Evolutionary conservation across 257 asterid species (phyloP), one percentile per base, ranked within the genome.

Genomic region (Apocynum venetum): DNA sequence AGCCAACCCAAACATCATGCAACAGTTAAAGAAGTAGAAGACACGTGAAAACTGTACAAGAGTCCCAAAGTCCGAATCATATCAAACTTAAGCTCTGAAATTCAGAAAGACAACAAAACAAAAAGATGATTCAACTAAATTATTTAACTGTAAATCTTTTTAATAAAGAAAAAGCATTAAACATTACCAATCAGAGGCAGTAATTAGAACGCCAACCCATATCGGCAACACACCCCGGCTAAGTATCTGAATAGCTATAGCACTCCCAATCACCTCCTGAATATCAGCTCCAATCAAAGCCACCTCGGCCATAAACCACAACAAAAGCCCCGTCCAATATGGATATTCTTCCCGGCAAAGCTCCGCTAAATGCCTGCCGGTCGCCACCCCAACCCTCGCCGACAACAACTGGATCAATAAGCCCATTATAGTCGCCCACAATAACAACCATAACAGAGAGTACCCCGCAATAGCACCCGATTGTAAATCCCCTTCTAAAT

Each of bases 221-320:
- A 92, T 80, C 5, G 97, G 98, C 15, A 94, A 74, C 73, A 85
- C 70, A 13, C 97, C 98, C 11, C 86, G 88, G 84, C 97, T 94
- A 74, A 94, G 85, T 84, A 94, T 94, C 88, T 91, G 87, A 61
- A 94, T 91, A 40, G 98, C 98, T 80, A 94, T 94, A 15, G 98
- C 97, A 84, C 98, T 94, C 17, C 98, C 98, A 51, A 94, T 94
- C 44, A 94, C 98, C 87, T 94, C 98, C 83, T 94, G 98, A 83
- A 94, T 94, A 87, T 94, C 98, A 4, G 98, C 98, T 57, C 94
- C 98, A 75, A 94, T 91, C 82, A 94, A 72, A 36, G 98, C 98
- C 69, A 94, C 56, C 89, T 94, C 98, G 74, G 98, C 96, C 98
- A 94, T 94, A 61, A 91, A 51, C 98, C 98, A 94, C 69, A 94